A percentile compares a stretch with the other conserved stretches of the same genome.
Evolutionary conservation across 306 rosid genomes (phyloP).

Genomic region (Fragaria iinumae): DNA sequence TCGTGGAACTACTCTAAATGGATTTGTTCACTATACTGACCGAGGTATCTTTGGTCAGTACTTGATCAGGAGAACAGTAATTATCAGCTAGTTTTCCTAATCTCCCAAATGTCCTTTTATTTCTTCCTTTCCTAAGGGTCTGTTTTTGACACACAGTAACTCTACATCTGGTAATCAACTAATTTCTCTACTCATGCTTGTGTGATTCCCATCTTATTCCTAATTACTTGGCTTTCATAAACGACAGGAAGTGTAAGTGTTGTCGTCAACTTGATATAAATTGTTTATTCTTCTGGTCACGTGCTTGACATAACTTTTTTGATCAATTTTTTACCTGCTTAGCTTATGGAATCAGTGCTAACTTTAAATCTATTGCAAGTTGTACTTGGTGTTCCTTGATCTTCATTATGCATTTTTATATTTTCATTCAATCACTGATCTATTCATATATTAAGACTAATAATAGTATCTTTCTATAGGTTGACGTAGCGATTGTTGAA

Average conservation of each 20-base stretch:
- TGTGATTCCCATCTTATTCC: background rate
- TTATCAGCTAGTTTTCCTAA: background rate
- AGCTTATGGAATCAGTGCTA: background rate
- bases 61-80: background rate
- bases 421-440: background rate
- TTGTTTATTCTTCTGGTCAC: background rate
- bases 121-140: background rate
- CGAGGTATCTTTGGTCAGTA: background rate
- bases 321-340: background rate
- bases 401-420: background rate
- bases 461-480: slow-evolving; percentile 39
- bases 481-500: slow-evolving; percentile 70
- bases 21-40: background rate
- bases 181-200: background rate
- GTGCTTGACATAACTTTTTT: background rate
- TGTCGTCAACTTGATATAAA: background rate
- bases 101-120: background rate
- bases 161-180: background rate
- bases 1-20: background rate
- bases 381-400: background rate
- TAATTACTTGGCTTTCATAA: background rate
- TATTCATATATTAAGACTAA: slow-evolving; percentile 1
- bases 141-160: background rate
- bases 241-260: background rate
- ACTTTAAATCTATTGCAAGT: background rate